Percentiles rank a stretch among this genome's conserved stretches.
Conservation (phyloP, 768 basidiomycete species). For the Hericium erinaceus region DNA sequence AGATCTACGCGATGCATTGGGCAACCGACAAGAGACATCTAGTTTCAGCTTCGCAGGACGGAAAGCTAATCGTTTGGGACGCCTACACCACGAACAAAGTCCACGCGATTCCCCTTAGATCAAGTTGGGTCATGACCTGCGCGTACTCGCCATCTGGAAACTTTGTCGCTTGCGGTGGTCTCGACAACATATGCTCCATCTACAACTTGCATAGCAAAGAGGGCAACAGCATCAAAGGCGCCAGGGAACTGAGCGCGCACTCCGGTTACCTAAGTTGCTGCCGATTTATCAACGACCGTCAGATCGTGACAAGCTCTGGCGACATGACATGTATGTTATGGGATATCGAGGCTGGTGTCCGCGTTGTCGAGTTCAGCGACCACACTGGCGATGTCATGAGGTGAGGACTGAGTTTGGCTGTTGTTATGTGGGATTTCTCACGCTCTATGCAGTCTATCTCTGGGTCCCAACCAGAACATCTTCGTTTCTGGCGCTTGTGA, state of each 20-base stretch:
- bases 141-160: constrained; percentile 96
- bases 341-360: constrained; percentile 97
- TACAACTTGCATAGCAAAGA: constrained; percentile 85
- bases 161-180: constrained; percentile 96
- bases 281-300: constrained; percentile 96
- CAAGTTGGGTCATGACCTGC: constrained; percentile 99
- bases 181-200: constrained; percentile 99
- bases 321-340: constrained; percentile 99
- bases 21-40: constrained; percentile 94
- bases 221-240: constrained; percentile 74
- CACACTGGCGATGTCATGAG: constrained; percentile 99
- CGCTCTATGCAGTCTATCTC: constrained; percentile 59
- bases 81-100: constrained; percentile 99
- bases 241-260: constrained; percentile 92
- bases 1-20: constrained; percentile 99
- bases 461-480: constrained; percentile 87
- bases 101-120: constrained; percentile 95
- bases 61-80: constrained; percentile 99
- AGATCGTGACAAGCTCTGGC: constrained; percentile 95
- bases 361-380: constrained; percentile 98
- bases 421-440: constrained; percentile 4
- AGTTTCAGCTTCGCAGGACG: constrained; percentile 98
- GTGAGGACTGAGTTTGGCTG: constrained; percentile 33
- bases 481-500: constrained; percentile 99
- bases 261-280: constrained; percentile 98